Percentiles rank a stretch among this genome's conserved stretches.
phyloP scores from a whole-genome alignment of 1,284 basidiomycete genomes.

The Rhodotorula mucilaginosa region DNA sequence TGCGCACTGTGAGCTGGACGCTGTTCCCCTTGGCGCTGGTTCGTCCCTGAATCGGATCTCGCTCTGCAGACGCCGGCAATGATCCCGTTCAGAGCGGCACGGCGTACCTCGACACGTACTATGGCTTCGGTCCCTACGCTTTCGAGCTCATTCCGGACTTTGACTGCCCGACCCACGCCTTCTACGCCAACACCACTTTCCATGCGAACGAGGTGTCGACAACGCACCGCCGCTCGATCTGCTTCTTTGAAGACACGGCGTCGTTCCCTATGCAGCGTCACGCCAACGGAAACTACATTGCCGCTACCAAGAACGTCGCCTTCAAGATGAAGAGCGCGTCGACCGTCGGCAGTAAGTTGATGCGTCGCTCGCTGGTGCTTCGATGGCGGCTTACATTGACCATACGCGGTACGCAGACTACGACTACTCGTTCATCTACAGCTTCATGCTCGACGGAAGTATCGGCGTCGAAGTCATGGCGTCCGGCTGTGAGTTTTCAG shows the following conservation, averaged over 20 bases:
- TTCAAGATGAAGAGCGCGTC: slow-evolving; percentile 45
- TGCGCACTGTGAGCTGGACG: slow-evolving; percentile 33
- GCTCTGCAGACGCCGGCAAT: slow-evolving; percentile 30
- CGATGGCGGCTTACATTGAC: neutral
- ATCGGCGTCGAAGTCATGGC: slow-evolving; percentile 47
- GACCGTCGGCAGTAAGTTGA: slow-evolving; percentile 44
- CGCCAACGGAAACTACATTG: slow-evolving; percentile 42
- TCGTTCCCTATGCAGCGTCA: slow-evolving; percentile 46
- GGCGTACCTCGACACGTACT: slow-evolving; percentile 38
- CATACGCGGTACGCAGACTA: neutral
- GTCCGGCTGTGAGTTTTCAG: slow-evolving; percentile 42
- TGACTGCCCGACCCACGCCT: slow-evolving; percentile 46
- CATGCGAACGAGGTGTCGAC: slow-evolving; percentile 45
- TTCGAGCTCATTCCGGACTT: slow-evolving; percentile 45
- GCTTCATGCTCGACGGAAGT: slow-evolving; percentile 46
- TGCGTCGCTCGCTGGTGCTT: neutral
- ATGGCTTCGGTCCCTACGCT: slow-evolving; percentile 45
- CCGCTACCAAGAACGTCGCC: slow-evolving; percentile 46
- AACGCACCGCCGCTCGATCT: slow-evolving; percentile 45
- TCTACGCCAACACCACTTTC: slow-evolving; percentile 43
- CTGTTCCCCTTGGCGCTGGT: too few relatives aligned
- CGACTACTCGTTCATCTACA: slow-evolving; percentile 31
- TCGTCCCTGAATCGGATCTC: neutral
- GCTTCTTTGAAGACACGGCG: slow-evolving; percentile 46
- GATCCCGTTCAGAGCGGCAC: slow-evolving; percentile 35